Conservation (phyloP, 2,329 filamentous ascomycete species). For the Trichoderma endophyticum region DNA sequence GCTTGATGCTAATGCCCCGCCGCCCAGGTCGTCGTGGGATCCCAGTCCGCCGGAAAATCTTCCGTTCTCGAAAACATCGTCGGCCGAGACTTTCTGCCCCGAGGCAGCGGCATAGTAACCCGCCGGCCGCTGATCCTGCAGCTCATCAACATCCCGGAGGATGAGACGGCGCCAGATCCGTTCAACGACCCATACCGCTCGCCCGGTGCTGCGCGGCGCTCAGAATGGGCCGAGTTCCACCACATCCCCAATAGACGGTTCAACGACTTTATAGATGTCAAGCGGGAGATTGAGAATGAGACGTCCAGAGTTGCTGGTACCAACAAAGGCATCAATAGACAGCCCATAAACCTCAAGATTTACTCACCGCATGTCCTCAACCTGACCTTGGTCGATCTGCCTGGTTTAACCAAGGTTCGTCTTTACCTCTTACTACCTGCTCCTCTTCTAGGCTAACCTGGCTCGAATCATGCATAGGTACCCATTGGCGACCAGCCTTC, state of each 20-base stretch:
- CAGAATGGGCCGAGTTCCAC: slow-evolving; percentile 91
- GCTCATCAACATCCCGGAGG: slow-evolving; percentile 91
- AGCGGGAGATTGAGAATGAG: slow-evolving; percentile 95
- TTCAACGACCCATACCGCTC: slow-evolving; percentile 71
- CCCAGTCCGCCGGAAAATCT: slow-evolving; percentile 96
- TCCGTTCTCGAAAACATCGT: slow-evolving; percentile 99
- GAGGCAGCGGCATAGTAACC: slow-evolving; percentile 95
- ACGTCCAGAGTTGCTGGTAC: slow-evolving; percentile 86
- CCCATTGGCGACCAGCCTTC: slow-evolving; percentile 96
- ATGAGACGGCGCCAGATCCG: slow-evolving; percentile 64
- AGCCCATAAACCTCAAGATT: slow-evolving; percentile 97
- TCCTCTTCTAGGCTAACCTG: slow-evolving; percentile 20
- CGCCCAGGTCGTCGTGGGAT: slow-evolving; percentile 88
- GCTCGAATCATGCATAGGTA: slow-evolving; percentile 51
- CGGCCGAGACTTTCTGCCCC: slow-evolving; percentile 91
- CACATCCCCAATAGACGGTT: slow-evolving; percentile 88
- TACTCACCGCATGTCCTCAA: slow-evolving; percentile 97
- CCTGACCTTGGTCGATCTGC: slow-evolving; percentile 91
- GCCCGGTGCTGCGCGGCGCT: slow-evolving; percentile 63
- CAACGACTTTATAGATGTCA: slow-evolving; percentile 88
- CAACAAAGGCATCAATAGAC: slow-evolving; percentile 97
- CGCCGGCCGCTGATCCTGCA: slow-evolving; percentile 91
- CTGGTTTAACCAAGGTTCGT: slow-evolving; percentile 85
- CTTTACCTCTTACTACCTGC: slow-evolving; percentile 5
- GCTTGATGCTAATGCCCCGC: slow-evolving; percentile 22